Percentiles rank a stretch among this genome's conserved stretches.
These are phyloP conservation scores for Ganoderma sinense DNA, from an alignment of 1,284 basidiomycete genomes.

Conservation along the genomic window DNA sequence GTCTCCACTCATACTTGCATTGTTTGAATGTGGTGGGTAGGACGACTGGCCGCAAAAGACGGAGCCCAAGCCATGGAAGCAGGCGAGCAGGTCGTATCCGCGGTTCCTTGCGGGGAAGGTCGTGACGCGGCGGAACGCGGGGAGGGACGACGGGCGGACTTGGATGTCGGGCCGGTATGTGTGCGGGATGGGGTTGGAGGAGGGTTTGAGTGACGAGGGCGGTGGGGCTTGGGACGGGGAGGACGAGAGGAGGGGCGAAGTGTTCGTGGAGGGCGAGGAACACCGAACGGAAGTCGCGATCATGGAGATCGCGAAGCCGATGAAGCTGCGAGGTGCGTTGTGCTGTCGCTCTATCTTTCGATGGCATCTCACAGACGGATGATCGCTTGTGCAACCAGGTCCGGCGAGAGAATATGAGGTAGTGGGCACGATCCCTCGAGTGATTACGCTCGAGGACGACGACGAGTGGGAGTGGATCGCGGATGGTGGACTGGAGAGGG, in stretches of 20 bases:
- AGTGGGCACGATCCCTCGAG: background rate
- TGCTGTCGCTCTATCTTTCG: background rate
- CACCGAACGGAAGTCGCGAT: conserved; percentile 15
- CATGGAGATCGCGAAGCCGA: conserved; percentile 28
- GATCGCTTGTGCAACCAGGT: background rate
- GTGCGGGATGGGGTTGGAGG: conserved; percentile 12
- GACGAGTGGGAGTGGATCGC: background rate
- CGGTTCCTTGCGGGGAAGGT: background rate
- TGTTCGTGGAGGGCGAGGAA: background rate
- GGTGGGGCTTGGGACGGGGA: background rate
- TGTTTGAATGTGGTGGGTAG: background rate
- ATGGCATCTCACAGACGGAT: too few species aligned
- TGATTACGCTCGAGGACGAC: conserved; percentile 12
- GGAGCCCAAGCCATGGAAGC: conserved; percentile 22
- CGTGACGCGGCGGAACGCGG: conserved; percentile 9
- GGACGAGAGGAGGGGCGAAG: background rate
- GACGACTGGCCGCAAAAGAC: background rate
- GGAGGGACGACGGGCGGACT: conserved; percentile 18
- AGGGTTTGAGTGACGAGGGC: background rate
- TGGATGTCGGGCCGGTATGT: conserved; percentile 19
- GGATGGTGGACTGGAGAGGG: background rate
- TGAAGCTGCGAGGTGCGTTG: conserved; percentile 21
- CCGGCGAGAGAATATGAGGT: conserved; percentile 4
- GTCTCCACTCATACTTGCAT: background rate
- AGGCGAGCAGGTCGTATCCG: conserved; percentile 6